These are phyloP conservation scores for Fusarium musae DNA, from an alignment of 2,329 filamentous ascomycete species.

Conservation along the genomic window DNA sequence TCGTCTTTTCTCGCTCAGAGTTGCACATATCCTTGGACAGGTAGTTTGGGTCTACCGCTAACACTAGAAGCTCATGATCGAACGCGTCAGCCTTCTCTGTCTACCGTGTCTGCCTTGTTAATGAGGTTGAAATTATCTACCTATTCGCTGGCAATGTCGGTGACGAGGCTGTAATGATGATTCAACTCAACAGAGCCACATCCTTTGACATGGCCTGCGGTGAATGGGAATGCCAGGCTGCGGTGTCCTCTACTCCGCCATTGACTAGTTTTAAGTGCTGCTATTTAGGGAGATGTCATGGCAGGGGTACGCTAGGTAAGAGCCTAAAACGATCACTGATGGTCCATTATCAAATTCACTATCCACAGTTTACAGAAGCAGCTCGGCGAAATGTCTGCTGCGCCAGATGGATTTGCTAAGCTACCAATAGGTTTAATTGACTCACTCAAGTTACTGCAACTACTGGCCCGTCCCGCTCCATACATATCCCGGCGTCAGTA, in stretches of 20 bases:
- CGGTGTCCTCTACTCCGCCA: conserved; percentile 28
- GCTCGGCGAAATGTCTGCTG: conserved; percentile 20
- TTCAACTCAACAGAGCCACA: conserved; percentile 28
- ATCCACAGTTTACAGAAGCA: conserved; percentile 25
- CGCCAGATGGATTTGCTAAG: conserved; percentile 2
- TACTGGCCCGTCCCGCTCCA: conserved; percentile 14
- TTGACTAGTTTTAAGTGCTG: conserved; percentile 18
- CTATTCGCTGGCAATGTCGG: conserved; percentile 24
- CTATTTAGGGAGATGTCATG: conserved; percentile 39
- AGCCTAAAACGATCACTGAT: conserved; percentile 6
- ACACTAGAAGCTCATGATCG: conserved; percentile 7
- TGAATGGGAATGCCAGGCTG: conserved; percentile 7
- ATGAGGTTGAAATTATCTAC: conserved; percentile 7
- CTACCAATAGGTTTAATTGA: conserved; percentile 13
- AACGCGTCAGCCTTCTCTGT: conserved; percentile 39
- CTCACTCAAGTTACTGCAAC: conserved; percentile 4
- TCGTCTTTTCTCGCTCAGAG: conserved; percentile 5
- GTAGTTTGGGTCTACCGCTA: neutral
- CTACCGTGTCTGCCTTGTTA: conserved; percentile 19
- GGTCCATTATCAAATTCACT: conserved; percentile 6
- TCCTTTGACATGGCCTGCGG: conserved; percentile 22
- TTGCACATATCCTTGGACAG: conserved; percentile 13
- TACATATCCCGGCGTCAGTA: neutral
- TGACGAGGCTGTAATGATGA: conserved; percentile 30
- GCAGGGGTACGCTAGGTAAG: conserved; percentile 20